Evolutionary conservation across 2,329 filamentous ascomycete species (phyloP).

Genomic region (Diplodia seriata): DNA sequence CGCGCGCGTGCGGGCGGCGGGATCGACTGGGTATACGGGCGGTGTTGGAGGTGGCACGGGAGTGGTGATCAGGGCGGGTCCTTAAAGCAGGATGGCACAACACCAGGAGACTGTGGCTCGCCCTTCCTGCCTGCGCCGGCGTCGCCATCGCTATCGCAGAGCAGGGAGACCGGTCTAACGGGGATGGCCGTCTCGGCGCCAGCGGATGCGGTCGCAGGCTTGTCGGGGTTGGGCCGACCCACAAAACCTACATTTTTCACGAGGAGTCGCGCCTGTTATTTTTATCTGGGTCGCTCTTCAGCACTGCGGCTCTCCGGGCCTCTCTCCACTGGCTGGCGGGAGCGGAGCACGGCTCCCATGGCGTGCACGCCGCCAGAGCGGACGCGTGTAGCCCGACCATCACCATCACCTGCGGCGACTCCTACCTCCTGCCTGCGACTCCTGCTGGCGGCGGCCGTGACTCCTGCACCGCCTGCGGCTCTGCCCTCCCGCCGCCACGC

Average conservation of each 20-base stretch:
- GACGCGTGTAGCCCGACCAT: constrained; percentile 29
- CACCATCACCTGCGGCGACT: constrained; percentile 12
- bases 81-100: constrained; percentile 24
- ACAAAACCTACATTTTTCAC: constrained; percentile 9
- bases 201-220: constrained; percentile 12
- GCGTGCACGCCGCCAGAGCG: not conserved
- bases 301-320: not conserved
- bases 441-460: no score
- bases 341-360: constrained; percentile 21
- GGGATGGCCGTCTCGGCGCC: constrained; percentile 20
- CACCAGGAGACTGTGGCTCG: not conserved
- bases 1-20: constrained; percentile 21
- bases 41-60: constrained; percentile 17
- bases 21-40: constrained; percentile 25
- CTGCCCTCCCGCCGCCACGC: not conserved
- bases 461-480: not conserved
- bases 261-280: constrained; percentile 12
- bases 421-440: not conserved
- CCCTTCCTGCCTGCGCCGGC: constrained; percentile 7
- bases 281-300: not conserved
- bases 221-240: constrained; percentile 19
- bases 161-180: constrained; percentile 2
- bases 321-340: constrained; percentile 10
- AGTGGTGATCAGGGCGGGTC: constrained; percentile 32
- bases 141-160: constrained; percentile 3